Conservation (phyloP, 2,329 filamentous ascomycete species). For the Lecanicillium sp. region DNA sequence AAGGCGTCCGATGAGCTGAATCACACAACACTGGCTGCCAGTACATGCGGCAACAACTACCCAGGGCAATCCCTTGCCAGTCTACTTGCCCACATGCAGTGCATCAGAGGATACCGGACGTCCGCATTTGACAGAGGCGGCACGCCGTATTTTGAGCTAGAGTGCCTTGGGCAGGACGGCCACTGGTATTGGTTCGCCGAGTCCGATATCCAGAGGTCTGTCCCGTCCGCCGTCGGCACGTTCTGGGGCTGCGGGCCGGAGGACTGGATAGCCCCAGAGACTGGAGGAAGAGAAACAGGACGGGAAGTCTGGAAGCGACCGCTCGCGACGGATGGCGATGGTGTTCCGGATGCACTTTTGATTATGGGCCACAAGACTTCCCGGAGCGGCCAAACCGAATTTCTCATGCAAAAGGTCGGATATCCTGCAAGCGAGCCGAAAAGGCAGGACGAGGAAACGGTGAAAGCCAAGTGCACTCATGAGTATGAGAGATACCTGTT, state of each 20-base stretch:
- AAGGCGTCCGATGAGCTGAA: neutral
- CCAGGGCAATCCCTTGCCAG: neutral
- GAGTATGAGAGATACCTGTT: constrained; percentile 1
- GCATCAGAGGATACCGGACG: neutral
- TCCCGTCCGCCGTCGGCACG: constrained; percentile 3
- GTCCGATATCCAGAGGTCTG: constrained; percentile 1
- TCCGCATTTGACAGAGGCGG: neutral
- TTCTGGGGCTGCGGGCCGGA: constrained; percentile 1
- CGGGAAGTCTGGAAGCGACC: constrained; percentile 3
- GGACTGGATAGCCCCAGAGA: constrained; percentile 1
- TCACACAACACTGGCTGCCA: neutral
- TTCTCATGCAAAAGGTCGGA: constrained; percentile 3
- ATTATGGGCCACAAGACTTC: constrained; percentile 1
- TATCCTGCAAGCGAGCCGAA: neutral
- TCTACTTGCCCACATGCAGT: constrained; percentile 1
- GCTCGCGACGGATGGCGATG: neutral
- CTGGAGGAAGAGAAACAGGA: constrained; percentile 1
- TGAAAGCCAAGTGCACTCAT: neutral
- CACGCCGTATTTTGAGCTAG: constrained; percentile 1
- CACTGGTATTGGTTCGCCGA: constrained; percentile 1
- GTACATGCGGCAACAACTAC: constrained; percentile 1
- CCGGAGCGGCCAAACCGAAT: neutral
- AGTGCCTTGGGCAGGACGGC: constrained; percentile 1
- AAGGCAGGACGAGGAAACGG: neutral
- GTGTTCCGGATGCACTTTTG: constrained; percentile 3